Percentiles rank a stretch among this genome's conserved stretches.
These are phyloP conservation scores for Lactifluus volemus DNA, from an alignment of 768 basidiomycete species.

Conservation along the genomic window DNA sequence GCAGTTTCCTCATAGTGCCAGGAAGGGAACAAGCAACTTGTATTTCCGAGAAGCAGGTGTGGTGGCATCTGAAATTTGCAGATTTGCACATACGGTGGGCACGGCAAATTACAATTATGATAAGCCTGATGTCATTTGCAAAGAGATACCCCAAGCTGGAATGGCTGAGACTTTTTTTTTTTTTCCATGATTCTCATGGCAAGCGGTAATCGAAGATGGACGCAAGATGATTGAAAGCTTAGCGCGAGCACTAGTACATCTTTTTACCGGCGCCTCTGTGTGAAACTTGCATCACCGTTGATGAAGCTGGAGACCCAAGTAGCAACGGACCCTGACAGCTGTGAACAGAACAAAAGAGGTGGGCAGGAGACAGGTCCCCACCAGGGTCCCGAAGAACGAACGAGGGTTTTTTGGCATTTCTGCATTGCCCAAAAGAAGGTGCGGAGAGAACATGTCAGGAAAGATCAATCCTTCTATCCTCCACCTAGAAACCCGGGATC, in stretches of 20 bases:
- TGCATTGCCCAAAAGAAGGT: not conserved
- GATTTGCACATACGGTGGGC: not conserved
- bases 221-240: not conserved
- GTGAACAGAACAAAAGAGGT: not conserved
- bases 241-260: not conserved
- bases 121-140: not conserved
- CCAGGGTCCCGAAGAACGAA: not conserved
- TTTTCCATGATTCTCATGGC: not conserved
- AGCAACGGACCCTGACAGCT: slow-evolving; percentile 11
- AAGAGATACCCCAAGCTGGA: not conserved
- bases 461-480: not conserved
- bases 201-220: not conserved
- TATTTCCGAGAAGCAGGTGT: not conserved
- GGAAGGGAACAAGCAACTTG: not conserved
- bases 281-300: not conserved
- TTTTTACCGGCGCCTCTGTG: not conserved
- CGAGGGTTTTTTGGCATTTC: not conserved
- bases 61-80: not conserved
- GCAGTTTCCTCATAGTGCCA: not conserved
- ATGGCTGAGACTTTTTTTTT: not conserved
- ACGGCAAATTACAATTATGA: not conserved
- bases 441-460: not conserved
- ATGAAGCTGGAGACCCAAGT: not conserved
- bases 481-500: not conserved
- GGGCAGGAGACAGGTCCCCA: not conserved